phyloP scores from a whole-genome alignment of 768 basidiomycete species.

The Cubamyces sp. region DNA sequence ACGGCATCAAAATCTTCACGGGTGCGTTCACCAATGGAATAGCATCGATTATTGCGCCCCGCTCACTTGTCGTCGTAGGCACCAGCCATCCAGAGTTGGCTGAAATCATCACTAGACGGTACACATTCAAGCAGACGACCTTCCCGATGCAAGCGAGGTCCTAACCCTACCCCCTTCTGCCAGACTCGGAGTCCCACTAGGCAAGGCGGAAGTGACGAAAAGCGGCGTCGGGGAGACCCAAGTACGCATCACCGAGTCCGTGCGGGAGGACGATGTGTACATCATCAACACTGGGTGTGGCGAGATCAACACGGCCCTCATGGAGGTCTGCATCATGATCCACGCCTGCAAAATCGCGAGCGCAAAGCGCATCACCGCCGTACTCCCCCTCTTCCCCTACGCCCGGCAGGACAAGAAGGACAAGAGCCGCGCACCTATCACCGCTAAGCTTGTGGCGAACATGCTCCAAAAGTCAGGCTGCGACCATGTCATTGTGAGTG shows the following conservation, averaged over 20 bases:
- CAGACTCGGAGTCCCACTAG: constrained; percentile 89
- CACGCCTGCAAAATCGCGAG: constrained; percentile 99
- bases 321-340: constrained; percentile 99
- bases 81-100: constrained; percentile 96
- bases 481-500: constrained; percentile 94
- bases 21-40: constrained; percentile 40
- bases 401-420: constrained; percentile 99
- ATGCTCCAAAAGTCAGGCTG: constrained; percentile 92
- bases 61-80: constrained; percentile 49
- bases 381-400: constrained; percentile 96
- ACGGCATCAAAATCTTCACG: constrained; percentile 62
- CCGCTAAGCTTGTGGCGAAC: constrained; percentile 97
- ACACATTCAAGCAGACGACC: constrained; percentile 32
- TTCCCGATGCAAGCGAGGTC: constrained; percentile 3
- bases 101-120: constrained; percentile 92
- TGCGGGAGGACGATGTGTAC: constrained; percentile 98
- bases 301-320: constrained; percentile 88
- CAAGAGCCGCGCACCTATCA: constrained; percentile 97
- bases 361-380: constrained; percentile 97
- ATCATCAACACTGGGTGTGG: constrained; percentile 94
- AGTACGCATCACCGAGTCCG: constrained; percentile 91
- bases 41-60: constrained; percentile 13
- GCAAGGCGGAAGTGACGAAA: constrained; percentile 84
- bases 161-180: constrained; percentile 15
- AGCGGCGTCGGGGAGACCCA: constrained; percentile 91